Percentiles rank a stretch among this genome's conserved stretches.
These are phyloP conservation scores for Abortiporus biennis DNA, from an alignment of 1,284 basidiomycete genomes.

Conservation along the genomic window DNA sequence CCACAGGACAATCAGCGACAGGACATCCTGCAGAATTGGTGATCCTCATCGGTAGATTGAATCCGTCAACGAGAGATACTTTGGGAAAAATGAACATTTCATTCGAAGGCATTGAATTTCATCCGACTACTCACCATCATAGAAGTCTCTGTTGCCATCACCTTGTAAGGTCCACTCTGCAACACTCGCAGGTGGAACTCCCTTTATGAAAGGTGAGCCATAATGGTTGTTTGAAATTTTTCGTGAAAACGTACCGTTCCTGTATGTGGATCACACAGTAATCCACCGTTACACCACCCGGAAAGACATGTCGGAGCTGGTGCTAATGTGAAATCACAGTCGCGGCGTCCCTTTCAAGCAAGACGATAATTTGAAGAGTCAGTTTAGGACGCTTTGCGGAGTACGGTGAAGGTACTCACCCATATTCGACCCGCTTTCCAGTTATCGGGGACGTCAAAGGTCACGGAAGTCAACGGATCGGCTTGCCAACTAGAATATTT, in stretches of 20 bases:
- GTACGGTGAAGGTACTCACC: constrained; percentile 15
- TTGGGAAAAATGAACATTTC: too few species aligned
- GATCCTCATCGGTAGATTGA: constrained; percentile 35
- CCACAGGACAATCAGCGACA: constrained; percentile 34
- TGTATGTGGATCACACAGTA: constrained; percentile 33
- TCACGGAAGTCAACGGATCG: constrained; percentile 21
- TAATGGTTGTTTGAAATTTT: not conserved
- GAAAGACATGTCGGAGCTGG: constrained; percentile 33
- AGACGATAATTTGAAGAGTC: too few species aligned
- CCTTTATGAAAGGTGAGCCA: constrained; percentile 15
- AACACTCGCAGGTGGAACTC: constrained; percentile 36
- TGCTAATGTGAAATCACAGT: constrained; percentile 36
- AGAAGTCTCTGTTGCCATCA: constrained; percentile 28
- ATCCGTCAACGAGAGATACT: constrained; percentile 36
- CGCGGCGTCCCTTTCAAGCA: constrained; percentile 25
- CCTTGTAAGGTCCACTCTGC: constrained; percentile 37
- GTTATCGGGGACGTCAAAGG: constrained; percentile 29
- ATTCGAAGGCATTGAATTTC: not conserved
- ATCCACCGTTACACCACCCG: constrained; percentile 42
- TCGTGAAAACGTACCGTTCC: constrained; percentile 21
- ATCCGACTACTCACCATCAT: constrained; percentile 26
- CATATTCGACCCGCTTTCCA: constrained; percentile 35
- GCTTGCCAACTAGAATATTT: constrained; percentile 26
- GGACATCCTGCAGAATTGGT: constrained; percentile 32
- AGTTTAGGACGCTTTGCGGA: not conserved